phyloP scores from a whole-genome alignment of 2,329 filamentous ascomycete species.

The Dactylellina sp. region DNA sequence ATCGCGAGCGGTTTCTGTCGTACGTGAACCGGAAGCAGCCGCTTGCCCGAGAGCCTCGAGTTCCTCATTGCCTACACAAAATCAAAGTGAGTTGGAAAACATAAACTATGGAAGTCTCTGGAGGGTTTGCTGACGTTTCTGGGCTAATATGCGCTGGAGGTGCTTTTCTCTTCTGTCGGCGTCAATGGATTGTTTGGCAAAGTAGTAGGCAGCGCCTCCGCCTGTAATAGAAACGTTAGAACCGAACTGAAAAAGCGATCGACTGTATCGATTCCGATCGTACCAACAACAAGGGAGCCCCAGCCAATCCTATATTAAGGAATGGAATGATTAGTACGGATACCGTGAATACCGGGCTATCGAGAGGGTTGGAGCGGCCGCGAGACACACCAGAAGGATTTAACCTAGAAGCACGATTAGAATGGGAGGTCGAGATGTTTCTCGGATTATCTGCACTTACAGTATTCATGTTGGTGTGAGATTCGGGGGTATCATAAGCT shows the following conservation, averaged over 20 bases:
- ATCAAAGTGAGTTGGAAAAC: conserved; percentile 62
- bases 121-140: conserved; percentile 63
- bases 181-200: conserved; percentile 94
- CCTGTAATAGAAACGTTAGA: conserved; percentile 67
- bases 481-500: conserved; percentile 13
- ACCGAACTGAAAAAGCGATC: background rate
- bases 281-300: conserved; percentile 88
- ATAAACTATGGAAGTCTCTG: conserved; percentile 30
- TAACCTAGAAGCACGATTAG: conserved; percentile 66
- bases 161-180: conserved; percentile 81
- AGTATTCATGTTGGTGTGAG: conserved; percentile 68
- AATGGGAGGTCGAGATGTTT: conserved; percentile 1
- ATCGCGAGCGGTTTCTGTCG: conserved; percentile 61
- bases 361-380: background rate
- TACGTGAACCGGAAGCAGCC: conserved; percentile 44
- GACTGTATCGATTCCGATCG: conserved; percentile 61
- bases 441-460: conserved; percentile 63
- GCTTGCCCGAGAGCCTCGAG: conserved; percentile 39
- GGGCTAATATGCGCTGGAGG: conserved; percentile 75
- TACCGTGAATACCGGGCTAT: background rate
- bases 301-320: conserved; percentile 79
- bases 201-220: conserved; percentile 92
- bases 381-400: conserved; percentile 73
- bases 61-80: conserved; percentile 60
- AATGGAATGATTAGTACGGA: background rate